Conservation (phyloP, 78 protist genomes). For the Guillardia theta region DNA sequence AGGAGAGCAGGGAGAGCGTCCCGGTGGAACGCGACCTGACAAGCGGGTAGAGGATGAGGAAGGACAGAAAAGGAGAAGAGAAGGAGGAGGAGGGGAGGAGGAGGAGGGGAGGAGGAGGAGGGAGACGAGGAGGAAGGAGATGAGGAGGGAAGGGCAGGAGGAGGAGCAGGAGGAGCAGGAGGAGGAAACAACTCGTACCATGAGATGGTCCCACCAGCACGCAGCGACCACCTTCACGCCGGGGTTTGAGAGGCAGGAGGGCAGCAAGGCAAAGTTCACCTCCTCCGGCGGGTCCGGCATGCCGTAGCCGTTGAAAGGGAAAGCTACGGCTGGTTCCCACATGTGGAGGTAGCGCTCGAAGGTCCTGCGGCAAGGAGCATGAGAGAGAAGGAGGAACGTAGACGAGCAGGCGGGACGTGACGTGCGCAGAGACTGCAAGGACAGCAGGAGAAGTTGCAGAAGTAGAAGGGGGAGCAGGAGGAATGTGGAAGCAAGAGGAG, state of each 20-base stretch:
- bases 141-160: neutral
- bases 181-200: neutral
- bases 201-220: conserved; percentile 17
- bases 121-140: neutral
- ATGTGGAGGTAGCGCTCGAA: neutral
- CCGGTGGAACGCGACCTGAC: neutral
- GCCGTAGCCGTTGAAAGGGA: neutral
- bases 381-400: neutral
- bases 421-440: neutral
- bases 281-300: neutral
- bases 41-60: neutral
- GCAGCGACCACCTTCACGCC: neutral
- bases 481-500: neutral
- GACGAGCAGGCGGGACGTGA: neutral
- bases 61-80: neutral
- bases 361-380: neutral
- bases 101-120: neutral
- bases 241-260: neutral
- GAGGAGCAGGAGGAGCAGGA: neutral
- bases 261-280: neutral
- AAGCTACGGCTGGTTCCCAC: neutral
- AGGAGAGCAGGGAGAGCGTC: neutral
- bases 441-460: neutral
- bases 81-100: neutral
- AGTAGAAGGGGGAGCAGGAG: neutral